A percentile compares a stretch with the other conserved stretches of the same genome.
These are phyloP conservation scores for Penicillium sp. DNA, from an alignment of 2,329 filamentous ascomycete species.

Conservation along the genomic window DNA sequence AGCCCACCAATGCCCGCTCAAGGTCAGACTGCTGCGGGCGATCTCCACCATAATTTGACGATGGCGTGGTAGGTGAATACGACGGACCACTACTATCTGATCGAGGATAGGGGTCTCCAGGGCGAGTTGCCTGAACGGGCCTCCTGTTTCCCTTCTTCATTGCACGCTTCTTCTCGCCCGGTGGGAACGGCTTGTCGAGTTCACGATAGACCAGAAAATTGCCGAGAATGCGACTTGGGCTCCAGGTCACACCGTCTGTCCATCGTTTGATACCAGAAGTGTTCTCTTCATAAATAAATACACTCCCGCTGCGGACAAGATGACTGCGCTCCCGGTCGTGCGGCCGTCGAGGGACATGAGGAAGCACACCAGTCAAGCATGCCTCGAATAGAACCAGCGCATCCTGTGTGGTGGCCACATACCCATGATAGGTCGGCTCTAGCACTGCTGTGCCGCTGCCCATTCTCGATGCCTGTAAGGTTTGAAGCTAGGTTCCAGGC, in stretches of 20 bases:
- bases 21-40: conserved; percentile 39
- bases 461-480: conserved; percentile 25
- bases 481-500: not conserved
- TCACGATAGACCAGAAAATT: conserved; percentile 86
- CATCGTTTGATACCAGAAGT: conserved; percentile 89
- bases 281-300: conserved; percentile 90
- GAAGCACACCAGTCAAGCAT: conserved; percentile 65
- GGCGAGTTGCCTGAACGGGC: conserved; percentile 39
- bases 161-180: conserved; percentile 80
- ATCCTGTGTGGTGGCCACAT: conserved; percentile 66
- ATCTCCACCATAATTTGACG: conserved; percentile 33
- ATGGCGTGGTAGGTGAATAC: conserved; percentile 38
- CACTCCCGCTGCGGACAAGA: conserved; percentile 76
- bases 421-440: conserved; percentile 63
- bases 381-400: conserved; percentile 78
- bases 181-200: conserved; percentile 70
- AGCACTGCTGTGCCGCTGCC: conserved; percentile 48
- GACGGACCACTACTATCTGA: conserved; percentile 35
- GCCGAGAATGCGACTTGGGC: conserved; percentile 76
- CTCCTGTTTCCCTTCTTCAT: conserved; percentile 63
- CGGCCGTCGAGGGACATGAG: conserved; percentile 75
- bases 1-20: conserved; percentile 67
- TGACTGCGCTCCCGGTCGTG: conserved; percentile 76
- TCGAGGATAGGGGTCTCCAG: conserved; percentile 52
- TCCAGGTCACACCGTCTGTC: conserved; percentile 91